Conservation (phyloP, 805 yeast genomes). For the Teunomyces cretensis region DNA sequence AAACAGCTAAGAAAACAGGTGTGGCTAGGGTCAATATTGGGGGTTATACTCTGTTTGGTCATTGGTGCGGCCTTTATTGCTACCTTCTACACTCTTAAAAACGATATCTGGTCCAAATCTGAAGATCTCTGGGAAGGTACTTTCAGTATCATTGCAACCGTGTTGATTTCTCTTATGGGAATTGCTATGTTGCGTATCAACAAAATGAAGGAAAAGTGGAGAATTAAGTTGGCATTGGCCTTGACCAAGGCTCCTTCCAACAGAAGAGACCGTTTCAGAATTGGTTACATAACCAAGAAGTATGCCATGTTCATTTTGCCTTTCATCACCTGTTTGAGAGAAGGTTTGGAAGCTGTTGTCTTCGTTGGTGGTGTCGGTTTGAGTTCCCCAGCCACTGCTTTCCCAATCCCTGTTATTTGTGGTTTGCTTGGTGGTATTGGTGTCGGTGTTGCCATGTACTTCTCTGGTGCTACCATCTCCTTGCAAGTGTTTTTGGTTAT, state of each 20-base stretch:
- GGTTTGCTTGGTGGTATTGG: slow-evolving; percentile 22
- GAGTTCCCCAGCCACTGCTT: slow-evolving; percentile 24
- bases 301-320: slow-evolving; percentile 90
- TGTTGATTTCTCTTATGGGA: slow-evolving; percentile 26
- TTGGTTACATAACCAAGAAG: slow-evolving; percentile 61
- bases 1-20: slow-evolving; percentile 20
- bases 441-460: slow-evolving; percentile 22
- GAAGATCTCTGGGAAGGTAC: slow-evolving; percentile 28
- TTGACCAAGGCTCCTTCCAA: slow-evolving; percentile 15
- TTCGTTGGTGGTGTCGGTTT: slow-evolving; percentile 96
- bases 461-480: slow-evolving; percentile 21
- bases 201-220: slow-evolving; percentile 31
- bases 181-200: slow-evolving; percentile 30
- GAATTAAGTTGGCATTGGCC: slow-evolving; percentile 27
- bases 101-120: slow-evolving; percentile 21
- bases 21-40: slow-evolving; percentile 22
- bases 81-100: slow-evolving; percentile 19
- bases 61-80: slow-evolving; percentile 25
- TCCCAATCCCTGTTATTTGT: slow-evolving; percentile 23
- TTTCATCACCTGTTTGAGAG: slow-evolving; percentile 87
- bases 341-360: slow-evolving; percentile 95
- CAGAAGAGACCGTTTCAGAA: slow-evolving; percentile 29
- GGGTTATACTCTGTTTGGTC: slow-evolving; percentile 19
- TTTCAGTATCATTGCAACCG: slow-evolving; percentile 24
- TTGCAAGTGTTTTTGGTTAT: slow-evolving; percentile 24